Conservation (phyloP, 2,329 filamentous ascomycete species). For the Plenodomus biglobosus region DNA sequence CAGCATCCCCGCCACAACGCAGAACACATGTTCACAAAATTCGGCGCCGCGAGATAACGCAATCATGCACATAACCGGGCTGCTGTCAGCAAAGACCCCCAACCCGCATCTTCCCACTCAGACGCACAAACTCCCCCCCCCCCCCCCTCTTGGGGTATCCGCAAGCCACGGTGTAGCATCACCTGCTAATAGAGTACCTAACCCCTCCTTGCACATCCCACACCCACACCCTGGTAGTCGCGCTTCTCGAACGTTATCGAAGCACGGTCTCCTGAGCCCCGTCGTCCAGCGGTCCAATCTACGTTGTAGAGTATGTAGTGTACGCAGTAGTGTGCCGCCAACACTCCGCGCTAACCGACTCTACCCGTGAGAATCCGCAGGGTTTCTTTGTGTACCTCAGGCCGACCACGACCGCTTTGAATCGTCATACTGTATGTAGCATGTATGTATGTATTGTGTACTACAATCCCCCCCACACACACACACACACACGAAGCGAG, state of each 20-base stretch:
- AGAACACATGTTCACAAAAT: constrained; percentile 2
- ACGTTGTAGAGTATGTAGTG: too few relatives aligned
- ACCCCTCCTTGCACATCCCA: constrained; percentile 3
- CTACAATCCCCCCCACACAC: too few relatives aligned
- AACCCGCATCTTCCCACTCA: not conserved
- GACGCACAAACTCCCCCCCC: not conserved
- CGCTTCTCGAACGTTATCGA: constrained; percentile 20
- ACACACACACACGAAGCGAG: too few relatives aligned
- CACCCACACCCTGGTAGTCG: not conserved
- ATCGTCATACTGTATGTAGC: too few relatives aligned
- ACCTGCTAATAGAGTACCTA: too few relatives aligned
- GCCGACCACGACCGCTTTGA: too few relatives aligned
- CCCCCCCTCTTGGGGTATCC: not conserved
- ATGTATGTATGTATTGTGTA: too few relatives aligned
- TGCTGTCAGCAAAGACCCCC: not conserved
- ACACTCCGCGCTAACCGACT: not conserved
- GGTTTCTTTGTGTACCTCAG: constrained; percentile 29
- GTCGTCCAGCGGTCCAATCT: not conserved
- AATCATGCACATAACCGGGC: not conserved
- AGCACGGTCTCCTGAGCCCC: constrained; percentile 14
- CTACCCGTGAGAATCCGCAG: constrained; percentile 25
- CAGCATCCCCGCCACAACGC: not conserved
- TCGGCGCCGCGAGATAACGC: not conserved
- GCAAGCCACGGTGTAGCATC: not conserved
- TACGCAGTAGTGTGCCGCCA: too few relatives aligned